Evolutionary conservation across 164 flowering plant species (phyloP).

Genomic region (Chimonanthus salicifolius): DNA sequence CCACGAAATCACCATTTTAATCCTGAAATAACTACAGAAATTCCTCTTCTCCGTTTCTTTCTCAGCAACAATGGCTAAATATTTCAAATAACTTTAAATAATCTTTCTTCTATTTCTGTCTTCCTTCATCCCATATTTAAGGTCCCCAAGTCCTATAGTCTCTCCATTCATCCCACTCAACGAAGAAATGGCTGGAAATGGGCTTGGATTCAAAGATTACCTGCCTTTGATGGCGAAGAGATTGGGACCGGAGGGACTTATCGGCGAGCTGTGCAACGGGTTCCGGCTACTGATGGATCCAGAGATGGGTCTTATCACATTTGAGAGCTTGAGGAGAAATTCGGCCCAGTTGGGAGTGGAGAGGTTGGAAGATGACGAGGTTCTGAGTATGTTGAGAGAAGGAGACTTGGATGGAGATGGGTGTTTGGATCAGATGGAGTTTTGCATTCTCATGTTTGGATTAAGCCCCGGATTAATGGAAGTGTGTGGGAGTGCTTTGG

Average conservation of each 20-base stretch:
- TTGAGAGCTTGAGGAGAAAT: conserved; percentile 57
- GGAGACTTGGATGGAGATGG: conserved; percentile 92
- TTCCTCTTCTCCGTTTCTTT: no score
- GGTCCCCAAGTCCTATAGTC: no score
- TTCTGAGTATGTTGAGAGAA: conserved; percentile 72
- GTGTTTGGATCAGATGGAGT: conserved; percentile 59
- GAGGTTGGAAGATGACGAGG: conserved; percentile 64
- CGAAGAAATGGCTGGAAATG: neutral
- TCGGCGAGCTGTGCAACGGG: conserved; percentile 66
- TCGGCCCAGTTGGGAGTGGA: conserved; percentile 61
- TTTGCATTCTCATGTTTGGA: conserved; percentile 85
- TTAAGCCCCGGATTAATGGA: conserved; percentile 85
- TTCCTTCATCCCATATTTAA: no score
- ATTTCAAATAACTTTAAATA: no score
- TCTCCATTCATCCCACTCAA: no score
- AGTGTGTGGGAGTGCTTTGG: conserved; percentile 12
- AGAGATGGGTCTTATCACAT: conserved; percentile 44
- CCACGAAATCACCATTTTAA: no score
- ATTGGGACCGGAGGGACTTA: conserved; percentile 61
- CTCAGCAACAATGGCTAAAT: no score
- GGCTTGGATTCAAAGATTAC: conserved; percentile 45
- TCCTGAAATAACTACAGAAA: no score
- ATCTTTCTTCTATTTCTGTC: no score
- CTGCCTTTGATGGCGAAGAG: conserved; percentile 88
- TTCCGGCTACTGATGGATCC: conserved; percentile 66